Percentiles rank a stretch among this genome's conserved stretches.
phyloP scores from a whole-genome alignment of 176 grass and related monocot genomes.

The Alloteropsis semialata region DNA sequence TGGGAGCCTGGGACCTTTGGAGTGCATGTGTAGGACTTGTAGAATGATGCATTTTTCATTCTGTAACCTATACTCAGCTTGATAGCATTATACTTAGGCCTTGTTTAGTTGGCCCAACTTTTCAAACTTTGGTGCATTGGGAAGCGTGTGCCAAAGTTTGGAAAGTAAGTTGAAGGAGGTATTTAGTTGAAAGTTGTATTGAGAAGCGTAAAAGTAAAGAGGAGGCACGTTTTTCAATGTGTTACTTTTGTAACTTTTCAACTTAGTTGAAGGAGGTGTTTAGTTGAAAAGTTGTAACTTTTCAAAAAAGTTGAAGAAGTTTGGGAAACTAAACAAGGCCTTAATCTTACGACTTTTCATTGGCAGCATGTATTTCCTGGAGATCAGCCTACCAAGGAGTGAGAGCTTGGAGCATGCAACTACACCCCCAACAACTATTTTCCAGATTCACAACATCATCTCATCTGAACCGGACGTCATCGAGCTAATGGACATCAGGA shows the following conservation, averaged over 20 bases:
- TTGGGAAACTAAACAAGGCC: too few relatives aligned
- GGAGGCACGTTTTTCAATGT: too few relatives aligned
- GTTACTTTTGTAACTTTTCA: too few relatives aligned
- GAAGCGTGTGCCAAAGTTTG: too few relatives aligned
- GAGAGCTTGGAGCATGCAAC: conserved; percentile 10
- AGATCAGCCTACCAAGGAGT: conserved; percentile 34
- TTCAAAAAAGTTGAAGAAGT: too few relatives aligned
- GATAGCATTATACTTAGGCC: not conserved
- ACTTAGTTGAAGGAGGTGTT: too few relatives aligned
- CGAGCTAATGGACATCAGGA: not conserved
- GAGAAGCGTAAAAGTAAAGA: too few relatives aligned
- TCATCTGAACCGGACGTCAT: not conserved
- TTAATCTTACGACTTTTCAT: conserved; percentile 18
- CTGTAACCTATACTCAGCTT: not conserved
- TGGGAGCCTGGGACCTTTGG: not conserved
- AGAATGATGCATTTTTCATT: not conserved
- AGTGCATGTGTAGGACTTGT: not conserved
- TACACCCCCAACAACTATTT: not conserved
- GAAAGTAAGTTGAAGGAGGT: too few relatives aligned
- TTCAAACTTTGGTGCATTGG: too few relatives aligned
- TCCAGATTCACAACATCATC: not conserved
- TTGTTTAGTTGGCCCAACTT: too few relatives aligned
- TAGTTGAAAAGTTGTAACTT: too few relatives aligned
- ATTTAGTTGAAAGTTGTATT: too few relatives aligned
- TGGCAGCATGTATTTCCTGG: conserved; percentile 78